A percentile compares a stretch with the other conserved stretches of the same genome.
These are phyloP conservation scores for rapeseed (Brassica napus) DNA, from an alignment of 345 rosid genomes.

Conservation along the genomic window DNA sequence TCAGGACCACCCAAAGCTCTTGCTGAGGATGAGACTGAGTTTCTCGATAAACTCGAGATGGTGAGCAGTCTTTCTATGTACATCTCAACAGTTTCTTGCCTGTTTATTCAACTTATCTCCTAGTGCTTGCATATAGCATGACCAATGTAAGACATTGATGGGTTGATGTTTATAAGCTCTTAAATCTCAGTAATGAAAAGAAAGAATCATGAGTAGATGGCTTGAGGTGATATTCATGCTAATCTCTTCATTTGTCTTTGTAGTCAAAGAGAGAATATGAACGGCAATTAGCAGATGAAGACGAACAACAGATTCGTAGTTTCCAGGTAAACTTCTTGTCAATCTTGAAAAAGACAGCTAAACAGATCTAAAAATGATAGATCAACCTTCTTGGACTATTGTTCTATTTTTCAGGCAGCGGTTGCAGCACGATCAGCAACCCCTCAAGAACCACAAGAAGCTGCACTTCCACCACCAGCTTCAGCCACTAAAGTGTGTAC, in stretches of 20 bases:
- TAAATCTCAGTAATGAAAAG: background rate
- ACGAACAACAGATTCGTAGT: slow-evolving; percentile 66
- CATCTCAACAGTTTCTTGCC: background rate
- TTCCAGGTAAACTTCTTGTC: slow-evolving; percentile 63
- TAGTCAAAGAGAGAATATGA: slow-evolving; percentile 84
- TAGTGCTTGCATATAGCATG: background rate
- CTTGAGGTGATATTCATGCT: background rate
- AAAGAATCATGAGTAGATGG: slow-evolving; percentile 6
- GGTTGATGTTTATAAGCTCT: background rate
- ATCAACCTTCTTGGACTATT: slow-evolving; percentile 2
- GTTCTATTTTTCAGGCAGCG: slow-evolving; percentile 62
- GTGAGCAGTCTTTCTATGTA: slow-evolving; percentile 45
- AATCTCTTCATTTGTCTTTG: background rate
- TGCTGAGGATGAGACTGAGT: slow-evolving; percentile 97
- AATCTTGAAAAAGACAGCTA: background rate
- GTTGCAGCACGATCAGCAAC: slow-evolving; percentile 66
- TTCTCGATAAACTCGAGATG: slow-evolving; percentile 81
- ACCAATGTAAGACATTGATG: background rate
- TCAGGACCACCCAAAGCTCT: slow-evolving; percentile 96
- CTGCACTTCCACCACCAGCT: slow-evolving; percentile 30
- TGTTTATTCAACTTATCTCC: background rate
- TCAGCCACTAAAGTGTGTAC: slow-evolving; percentile 52
- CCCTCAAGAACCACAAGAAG: slow-evolving; percentile 67
- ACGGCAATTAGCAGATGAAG: slow-evolving; percentile 69
- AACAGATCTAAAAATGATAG: background rate